Conservation (phyloP, 1,284 basidiomycete species). For the Cystobasidium sp. region DNA sequence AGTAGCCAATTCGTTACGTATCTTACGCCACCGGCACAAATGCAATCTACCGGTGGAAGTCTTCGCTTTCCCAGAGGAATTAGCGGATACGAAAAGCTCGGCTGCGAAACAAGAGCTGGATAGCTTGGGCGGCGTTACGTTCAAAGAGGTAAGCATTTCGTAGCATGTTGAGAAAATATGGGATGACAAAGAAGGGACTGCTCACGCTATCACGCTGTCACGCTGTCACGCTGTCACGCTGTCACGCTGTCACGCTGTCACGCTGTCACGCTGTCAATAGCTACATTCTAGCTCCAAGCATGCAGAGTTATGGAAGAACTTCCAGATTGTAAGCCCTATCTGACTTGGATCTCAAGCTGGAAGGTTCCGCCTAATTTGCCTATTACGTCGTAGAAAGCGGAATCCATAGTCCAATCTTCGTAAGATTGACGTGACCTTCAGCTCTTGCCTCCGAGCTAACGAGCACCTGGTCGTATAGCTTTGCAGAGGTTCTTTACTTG, state of each 20-base stretch:
- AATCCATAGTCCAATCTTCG: conserved; percentile 58
- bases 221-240: not conserved
- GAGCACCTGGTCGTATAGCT: conserved; percentile 58
- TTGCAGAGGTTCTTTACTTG: conserved; percentile 60
- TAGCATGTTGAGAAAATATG: not conserved
- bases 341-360: not conserved
- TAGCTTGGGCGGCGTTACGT: conserved; percentile 54
- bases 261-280: not conserved
- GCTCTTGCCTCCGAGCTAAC: conserved; percentile 34
- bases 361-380: not conserved
- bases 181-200: not conserved
- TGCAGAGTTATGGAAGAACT: conserved; percentile 54
- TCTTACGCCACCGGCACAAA: conserved; percentile 48
- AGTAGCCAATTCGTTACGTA: conserved; percentile 31
- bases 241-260: no score
- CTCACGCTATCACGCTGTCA: not conserved
- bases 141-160: conserved; percentile 43
- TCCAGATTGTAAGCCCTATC: conserved; percentile 54
- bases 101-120: conserved; percentile 54
- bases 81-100: conserved; percentile 48
- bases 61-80: conserved; percentile 60
- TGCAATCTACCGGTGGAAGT: conserved; percentile 59
- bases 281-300: conserved; percentile 27
- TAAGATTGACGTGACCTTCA: not conserved
- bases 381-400: conserved; percentile 55